Conservation (phyloP, 2,329 filamentous ascomycete genomes). For the Coleophoma crateriformis region DNA sequence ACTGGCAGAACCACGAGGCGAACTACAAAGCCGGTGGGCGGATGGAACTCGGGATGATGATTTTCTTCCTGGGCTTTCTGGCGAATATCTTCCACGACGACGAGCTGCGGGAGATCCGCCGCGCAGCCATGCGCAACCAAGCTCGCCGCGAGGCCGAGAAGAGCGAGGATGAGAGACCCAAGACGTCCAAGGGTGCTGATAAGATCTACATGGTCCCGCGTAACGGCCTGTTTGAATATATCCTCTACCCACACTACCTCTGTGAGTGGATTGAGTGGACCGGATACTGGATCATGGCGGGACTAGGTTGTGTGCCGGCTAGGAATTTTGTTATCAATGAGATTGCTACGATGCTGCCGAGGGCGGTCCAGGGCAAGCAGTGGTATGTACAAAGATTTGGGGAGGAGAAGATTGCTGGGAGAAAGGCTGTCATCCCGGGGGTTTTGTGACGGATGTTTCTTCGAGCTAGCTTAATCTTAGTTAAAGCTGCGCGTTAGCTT, state of each 20-base stretch:
- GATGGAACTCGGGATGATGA: slow-evolving; percentile 57
- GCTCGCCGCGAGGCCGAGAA: background rate
- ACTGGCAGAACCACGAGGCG: slow-evolving; percentile 38
- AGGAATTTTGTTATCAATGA: slow-evolving; percentile 82
- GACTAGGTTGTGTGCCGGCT: slow-evolving; percentile 65
- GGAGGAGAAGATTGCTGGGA: slow-evolving; percentile 67
- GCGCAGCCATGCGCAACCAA: slow-evolving; percentile 58
- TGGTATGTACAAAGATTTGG: slow-evolving; percentile 93
- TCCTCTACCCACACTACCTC: slow-evolving; percentile 92
- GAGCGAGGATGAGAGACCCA: slow-evolving; percentile 37
- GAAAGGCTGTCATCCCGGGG: slow-evolving; percentile 68
- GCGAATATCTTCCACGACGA: slow-evolving; percentile 89
- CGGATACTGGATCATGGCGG: slow-evolving; percentile 77
- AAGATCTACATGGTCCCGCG: slow-evolving; percentile 87
- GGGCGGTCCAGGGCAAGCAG: slow-evolving; percentile 70
- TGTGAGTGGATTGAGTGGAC: slow-evolving; percentile 96
- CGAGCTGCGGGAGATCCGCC: slow-evolving; percentile 78
- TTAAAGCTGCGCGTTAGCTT: no score
- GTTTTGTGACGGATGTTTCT: slow-evolving; percentile 15
- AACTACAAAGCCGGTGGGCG: slow-evolving; percentile 29
- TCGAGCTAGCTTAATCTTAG: no score
- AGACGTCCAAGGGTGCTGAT: slow-evolving; percentile 44
- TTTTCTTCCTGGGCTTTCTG: slow-evolving; percentile 73
- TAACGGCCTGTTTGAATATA: slow-evolving; percentile 73
- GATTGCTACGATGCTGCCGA: slow-evolving; percentile 81